Evolutionary conservation across 2,329 filamentous ascomycete genomes (phyloP).

Genomic region (Arthrocladium fulminans): DNA sequence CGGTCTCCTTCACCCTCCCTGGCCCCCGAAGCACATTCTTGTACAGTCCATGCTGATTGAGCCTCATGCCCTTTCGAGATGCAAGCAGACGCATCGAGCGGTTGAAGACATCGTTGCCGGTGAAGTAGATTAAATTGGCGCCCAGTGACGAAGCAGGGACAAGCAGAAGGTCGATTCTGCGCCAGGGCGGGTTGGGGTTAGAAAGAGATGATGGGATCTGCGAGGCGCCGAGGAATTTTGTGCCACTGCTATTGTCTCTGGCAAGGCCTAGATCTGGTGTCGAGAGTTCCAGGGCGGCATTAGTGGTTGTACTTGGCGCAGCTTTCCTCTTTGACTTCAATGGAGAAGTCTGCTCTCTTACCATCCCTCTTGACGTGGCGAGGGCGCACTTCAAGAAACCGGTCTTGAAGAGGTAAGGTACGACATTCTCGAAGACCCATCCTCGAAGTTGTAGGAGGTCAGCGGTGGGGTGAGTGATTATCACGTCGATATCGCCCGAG

Average conservation of each 20-base stretch:
- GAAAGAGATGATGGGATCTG: slow-evolving; percentile 48
- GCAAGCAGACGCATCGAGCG: slow-evolving; percentile 73
- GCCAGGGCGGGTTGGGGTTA: slow-evolving; percentile 49
- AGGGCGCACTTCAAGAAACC: slow-evolving; percentile 64
- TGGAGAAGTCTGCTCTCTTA: slow-evolving; percentile 25
- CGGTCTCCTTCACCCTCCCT: slow-evolving; percentile 51
- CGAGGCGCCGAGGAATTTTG: slow-evolving; percentile 85
- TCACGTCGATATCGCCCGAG: slow-evolving; percentile 75
- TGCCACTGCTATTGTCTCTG: slow-evolving; percentile 47
- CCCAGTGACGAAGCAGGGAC: slow-evolving; percentile 73
- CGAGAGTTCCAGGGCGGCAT: neutral
- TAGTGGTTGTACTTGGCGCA: neutral
- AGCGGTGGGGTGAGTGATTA: slow-evolving; percentile 63
- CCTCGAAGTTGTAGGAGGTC: slow-evolving; percentile 49
- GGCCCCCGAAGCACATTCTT: slow-evolving; percentile 56
- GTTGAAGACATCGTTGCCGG: slow-evolving; percentile 92
- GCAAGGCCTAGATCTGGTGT: neutral
- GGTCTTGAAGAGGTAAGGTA: slow-evolving; percentile 50
- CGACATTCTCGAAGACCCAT: slow-evolving; percentile 54
- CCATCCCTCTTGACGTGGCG: slow-evolving; percentile 36
- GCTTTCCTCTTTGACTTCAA: neutral
- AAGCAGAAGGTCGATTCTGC: slow-evolving; percentile 74
- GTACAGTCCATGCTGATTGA: slow-evolving; percentile 79
- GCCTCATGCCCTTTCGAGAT: slow-evolving; percentile 67
- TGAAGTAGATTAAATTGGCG: slow-evolving; percentile 87